Evolutionary conservation across 345 rosid genomes (phyloP), one percentile per base, ranked within the genome.

Genomic region (Limnanthes douglasii): DNA sequence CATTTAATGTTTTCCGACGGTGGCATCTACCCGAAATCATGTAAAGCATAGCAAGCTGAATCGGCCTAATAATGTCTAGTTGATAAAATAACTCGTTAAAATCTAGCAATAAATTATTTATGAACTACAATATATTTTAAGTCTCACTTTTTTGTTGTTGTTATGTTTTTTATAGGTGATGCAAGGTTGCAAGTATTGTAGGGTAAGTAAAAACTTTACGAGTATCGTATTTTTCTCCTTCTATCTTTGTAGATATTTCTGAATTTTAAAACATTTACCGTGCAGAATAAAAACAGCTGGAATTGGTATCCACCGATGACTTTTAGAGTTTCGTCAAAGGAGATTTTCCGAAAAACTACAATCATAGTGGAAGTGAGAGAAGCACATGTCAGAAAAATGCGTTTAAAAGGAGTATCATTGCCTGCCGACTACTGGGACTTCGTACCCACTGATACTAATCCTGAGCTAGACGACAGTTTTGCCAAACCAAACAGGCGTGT

Each of bases 401-500:
- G 15, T 26, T 66, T 34, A 59, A 50, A 45, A 5, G 66, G 59
- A 41, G 34, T 36, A 1, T 9, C 40, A 14, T 43, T 73, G 54
- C 75, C 95, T 18, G 49, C 65, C 3, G 98, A 90, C 43, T 90
- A 67, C 37, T 90, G 98, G 98, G 70, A 57, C 28, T 62, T 90
- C 37, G 24, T 84, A 22, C 90, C 77, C 5, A 39, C 46, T 21
- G 93, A 72, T 43, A 51, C 65, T 2, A 62, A 66, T 37, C n/a
- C n/a, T n/a, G n/a, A n/a, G n/a, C 64, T 61, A 31, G 92, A 76
- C 18, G 70, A 84, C 40, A 61, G 48, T 47, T 43, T 19, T 13
- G 17, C 33, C 23, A 74, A 51, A 62, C 77, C 72, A 33, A 56
- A 61, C 42, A 63, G 50, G 54, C 57, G 79, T 44, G 49, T 74